phyloP scores from a whole-genome alignment of 176 grass and related monocot genomes.

The Cenchrus americanus region DNA sequence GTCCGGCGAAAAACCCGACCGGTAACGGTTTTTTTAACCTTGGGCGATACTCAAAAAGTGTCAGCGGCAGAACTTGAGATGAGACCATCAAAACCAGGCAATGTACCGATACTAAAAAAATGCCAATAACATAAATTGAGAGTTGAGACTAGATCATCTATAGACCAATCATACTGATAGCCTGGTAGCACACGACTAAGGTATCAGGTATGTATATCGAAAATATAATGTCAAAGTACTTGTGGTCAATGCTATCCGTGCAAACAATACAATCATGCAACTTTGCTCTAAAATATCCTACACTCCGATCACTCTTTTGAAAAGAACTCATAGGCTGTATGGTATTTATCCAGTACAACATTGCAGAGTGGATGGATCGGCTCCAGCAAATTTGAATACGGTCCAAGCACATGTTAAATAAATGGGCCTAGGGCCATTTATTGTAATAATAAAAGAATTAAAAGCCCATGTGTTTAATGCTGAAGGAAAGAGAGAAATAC shows the following conservation, averaged over 20 bases:
- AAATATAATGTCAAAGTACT: background rate
- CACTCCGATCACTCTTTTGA: conserved; percentile 39
- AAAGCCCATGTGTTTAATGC: too few relatives aligned
- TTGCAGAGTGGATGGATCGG: conserved; percentile 82
- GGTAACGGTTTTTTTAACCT: too few relatives aligned
- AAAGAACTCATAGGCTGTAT: conserved; percentile 72
- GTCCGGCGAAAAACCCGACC: too few relatives aligned
- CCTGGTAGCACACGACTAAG: conserved; percentile 2
- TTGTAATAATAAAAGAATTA: too few relatives aligned
- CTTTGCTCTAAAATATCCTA: background rate
- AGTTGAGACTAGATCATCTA: background rate
- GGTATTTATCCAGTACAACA: conserved; percentile 67
- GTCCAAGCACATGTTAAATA: too few relatives aligned
- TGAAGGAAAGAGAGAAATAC: too few relatives aligned
- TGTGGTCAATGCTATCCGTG: background rate
- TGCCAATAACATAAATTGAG: background rate
- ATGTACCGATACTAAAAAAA: background rate
- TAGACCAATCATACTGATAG: background rate
- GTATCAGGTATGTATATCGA: background rate
- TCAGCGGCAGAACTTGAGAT: background rate
- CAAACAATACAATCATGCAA: conserved; percentile 17
- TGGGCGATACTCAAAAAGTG: background rate
- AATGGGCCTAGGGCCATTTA: too few relatives aligned
- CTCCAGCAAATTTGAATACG: conserved; percentile 88
- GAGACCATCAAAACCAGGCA: background rate